Conservation (phyloP, 257 asterid genomes). For the Verbascum thapsus region DNA sequence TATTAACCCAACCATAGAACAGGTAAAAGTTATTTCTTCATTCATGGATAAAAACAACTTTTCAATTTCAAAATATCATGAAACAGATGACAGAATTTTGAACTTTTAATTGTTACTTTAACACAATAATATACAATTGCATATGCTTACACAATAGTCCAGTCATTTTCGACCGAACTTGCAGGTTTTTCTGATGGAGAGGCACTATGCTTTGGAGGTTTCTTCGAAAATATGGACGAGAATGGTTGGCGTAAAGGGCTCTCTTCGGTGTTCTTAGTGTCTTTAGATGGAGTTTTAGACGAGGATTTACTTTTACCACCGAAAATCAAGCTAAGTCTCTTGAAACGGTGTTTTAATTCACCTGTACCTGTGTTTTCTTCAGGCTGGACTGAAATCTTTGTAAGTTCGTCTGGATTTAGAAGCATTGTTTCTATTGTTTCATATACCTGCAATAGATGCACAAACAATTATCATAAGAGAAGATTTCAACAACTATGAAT, state of each 20-base stretch:
- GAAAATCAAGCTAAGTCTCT: slow-evolving; percentile 68
- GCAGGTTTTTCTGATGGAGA: slow-evolving; percentile 61
- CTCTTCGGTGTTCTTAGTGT: slow-evolving; percentile 51
- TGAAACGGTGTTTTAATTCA: slow-evolving; percentile 72
- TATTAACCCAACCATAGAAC: no score
- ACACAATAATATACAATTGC: slow-evolving; percentile 40
- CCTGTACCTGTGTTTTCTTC: slow-evolving; percentile 61
- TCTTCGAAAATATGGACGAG: slow-evolving; percentile 75
- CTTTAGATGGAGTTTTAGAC: slow-evolving; percentile 42
- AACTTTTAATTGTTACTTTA: slow-evolving; percentile 21
- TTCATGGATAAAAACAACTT: slow-evolving; percentile 28
- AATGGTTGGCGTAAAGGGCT: slow-evolving; percentile 57
- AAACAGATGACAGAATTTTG: slow-evolving; percentile 16
- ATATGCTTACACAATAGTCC: slow-evolving; percentile 68
- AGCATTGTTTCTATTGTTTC: slow-evolving; percentile 89
- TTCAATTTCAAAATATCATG: slow-evolving; percentile 9
- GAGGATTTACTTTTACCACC: slow-evolving; percentile 61
- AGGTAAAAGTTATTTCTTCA: not conserved
- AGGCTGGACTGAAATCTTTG: slow-evolving; percentile 49
- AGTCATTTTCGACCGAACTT: slow-evolving; percentile 59
- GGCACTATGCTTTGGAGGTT: slow-evolving; percentile 71
- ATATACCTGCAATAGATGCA: slow-evolving; percentile 59
- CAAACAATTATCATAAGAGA: not conserved
- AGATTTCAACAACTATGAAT: no score
- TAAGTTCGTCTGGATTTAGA: slow-evolving; percentile 62